Base-by-base conservation (phyloP, 1,284 basidiomycete species). In the Tylopilus microsporus region DNA sequence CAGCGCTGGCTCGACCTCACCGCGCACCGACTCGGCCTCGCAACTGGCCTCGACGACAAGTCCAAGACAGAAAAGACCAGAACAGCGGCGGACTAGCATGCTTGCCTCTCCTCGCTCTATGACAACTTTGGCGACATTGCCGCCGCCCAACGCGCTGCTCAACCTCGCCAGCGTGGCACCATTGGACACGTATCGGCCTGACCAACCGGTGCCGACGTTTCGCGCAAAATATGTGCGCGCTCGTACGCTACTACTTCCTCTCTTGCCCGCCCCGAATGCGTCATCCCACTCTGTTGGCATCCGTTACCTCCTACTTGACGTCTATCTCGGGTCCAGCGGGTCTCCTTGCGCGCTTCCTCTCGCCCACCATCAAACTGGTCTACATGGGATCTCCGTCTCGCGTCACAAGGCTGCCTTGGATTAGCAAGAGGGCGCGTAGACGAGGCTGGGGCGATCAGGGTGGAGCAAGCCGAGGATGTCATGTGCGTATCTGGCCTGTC, bases 111-210 rank as follows among this genome's bases (percentile, higher is more conserved):
- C 45, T 74, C 73, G 41, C 71, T 74, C 48, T 84, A 96, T 63
- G 94, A 98, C 75, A 94, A 92, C 58, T 98, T 98, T 76, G 94
- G 94, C 1, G 94, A 96, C 70, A 96, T 91, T 68, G 77, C 85
- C 75, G 30, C 64, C 61, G 37, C 67, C 63, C 10, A 60, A 59
- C 21, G 61, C 64, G 12, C 64, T 70, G 16, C 53, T 63, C 45
- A 70, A 63, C 57, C 56, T 66, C 49, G 61, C 70, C 45, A 57
- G 52, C 55, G 60, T 63, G 3, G 58, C 60, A 16, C 54, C 62
- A 11, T 41, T 66, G 21, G 56, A 65, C 53, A 58, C 53, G 7
- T 68, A 60, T n/a, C 53, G 59, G 30, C 63, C 66, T 43, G 65
- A 63, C 45, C 65, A 63, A 10, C 63, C 73, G 3, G 72, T 75